These are phyloP conservation scores for Fusarium goolgardi DNA, from an alignment of 2,329 filamentous ascomycete species.

Conservation along the genomic window DNA sequence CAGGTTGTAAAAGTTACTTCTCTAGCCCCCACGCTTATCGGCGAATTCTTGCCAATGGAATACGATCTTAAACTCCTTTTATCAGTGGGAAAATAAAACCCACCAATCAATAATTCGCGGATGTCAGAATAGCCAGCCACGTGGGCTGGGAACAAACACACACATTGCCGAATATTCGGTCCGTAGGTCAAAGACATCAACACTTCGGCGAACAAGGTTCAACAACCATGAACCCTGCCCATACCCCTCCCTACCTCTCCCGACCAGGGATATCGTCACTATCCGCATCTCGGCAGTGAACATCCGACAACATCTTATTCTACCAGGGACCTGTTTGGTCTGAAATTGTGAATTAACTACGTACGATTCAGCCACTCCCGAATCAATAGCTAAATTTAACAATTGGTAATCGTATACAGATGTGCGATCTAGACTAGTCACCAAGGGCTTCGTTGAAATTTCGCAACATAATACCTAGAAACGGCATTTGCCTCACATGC, in stretches of 20 bases:
- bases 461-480: not conserved
- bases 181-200: not conserved
- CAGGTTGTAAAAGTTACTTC: not conserved
- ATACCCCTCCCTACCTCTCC: not conserved
- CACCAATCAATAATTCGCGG: not conserved
- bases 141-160: not conserved
- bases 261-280: not conserved
- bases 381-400: not conserved
- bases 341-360: not conserved
- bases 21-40: accelerated
- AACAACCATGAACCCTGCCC: not conserved
- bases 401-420: not conserved
- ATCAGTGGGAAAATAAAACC: not conserved
- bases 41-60: not conserved
- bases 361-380: not conserved
- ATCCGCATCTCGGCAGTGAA: not conserved
- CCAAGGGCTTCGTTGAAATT: not conserved
- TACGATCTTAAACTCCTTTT: not conserved
- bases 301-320: not conserved
- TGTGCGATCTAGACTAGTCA: not conserved
- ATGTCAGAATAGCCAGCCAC: not conserved
- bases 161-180: not conserved
- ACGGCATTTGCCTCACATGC: not conserved
- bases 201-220: not conserved
- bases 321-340: not conserved